Percentiles rank a stretch among this genome's conserved stretches.
These are phyloP conservation scores for Boletus reticuloceps DNA, from an alignment of 768 basidiomycete species.

Conservation along the genomic window DNA sequence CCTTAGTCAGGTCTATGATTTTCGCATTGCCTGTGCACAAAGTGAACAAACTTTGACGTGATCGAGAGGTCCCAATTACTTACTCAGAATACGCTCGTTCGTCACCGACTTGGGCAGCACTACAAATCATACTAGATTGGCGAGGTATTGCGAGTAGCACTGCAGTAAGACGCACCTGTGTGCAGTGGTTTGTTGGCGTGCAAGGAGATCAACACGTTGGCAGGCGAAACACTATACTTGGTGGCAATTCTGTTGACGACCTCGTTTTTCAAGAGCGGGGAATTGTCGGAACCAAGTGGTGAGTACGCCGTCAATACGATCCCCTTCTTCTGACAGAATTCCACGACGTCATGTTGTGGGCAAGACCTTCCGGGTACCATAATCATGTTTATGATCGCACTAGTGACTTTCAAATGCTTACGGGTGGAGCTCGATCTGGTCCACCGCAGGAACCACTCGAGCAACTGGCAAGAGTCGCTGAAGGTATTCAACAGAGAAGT, in stretches of 20 bases:
- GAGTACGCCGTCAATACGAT: slow-evolving; percentile 79
- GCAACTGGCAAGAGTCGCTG: slow-evolving; percentile 57
- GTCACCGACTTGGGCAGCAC: slow-evolving; percentile 82
- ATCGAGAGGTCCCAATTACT: slow-evolving; percentile 12
- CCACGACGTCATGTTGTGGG: slow-evolving; percentile 63
- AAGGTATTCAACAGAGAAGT: slow-evolving; percentile 65
- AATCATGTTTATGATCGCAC: background rate
- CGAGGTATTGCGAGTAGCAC: slow-evolving; percentile 1
- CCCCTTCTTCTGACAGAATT: slow-evolving; percentile 58
- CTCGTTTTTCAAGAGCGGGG: slow-evolving; percentile 62
- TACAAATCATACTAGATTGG: slow-evolving; percentile 15
- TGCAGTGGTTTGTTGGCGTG: slow-evolving; percentile 67
- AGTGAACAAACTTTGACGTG: background rate
- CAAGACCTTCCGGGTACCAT: slow-evolving; percentile 43
- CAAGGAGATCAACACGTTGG: slow-evolving; percentile 69
- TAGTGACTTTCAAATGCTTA: slow-evolving; percentile 31
- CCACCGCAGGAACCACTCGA: slow-evolving; percentile 64
- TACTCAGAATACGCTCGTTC: slow-evolving; percentile 55
- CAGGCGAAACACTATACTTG: slow-evolving; percentile 55
- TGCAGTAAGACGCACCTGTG: slow-evolving; percentile 34
- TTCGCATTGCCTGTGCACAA: slow-evolving; percentile 49
- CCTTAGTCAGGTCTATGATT: slow-evolving; percentile 58
- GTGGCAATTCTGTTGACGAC: slow-evolving; percentile 60
- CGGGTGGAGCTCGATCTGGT: slow-evolving; percentile 80
- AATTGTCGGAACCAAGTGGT: slow-evolving; percentile 69